A percentile compares a stretch with the other conserved stretches of the same genome.
Conservation (phyloP, 768 basidiomycete species). For the Pleurotus eryngii region DNA sequence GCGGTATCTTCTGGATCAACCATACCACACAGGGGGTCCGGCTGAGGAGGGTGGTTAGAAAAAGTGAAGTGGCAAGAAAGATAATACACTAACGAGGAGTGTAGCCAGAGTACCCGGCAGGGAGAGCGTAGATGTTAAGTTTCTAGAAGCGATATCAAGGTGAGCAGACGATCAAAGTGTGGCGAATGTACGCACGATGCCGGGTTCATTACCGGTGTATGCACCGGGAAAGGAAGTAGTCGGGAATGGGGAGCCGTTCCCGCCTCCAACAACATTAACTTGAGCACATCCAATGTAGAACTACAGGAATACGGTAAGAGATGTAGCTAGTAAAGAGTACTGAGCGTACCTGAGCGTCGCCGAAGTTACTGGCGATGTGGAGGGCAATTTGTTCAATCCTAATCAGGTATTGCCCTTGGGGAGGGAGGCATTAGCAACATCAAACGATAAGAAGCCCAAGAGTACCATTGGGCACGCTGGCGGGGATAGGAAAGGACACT, state of each 20-base stretch:
- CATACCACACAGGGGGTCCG: conserved; percentile 29
- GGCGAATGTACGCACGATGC: conserved; percentile 25
- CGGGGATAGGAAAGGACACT: conserved; percentile 32
- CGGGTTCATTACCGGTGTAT: conserved; percentile 29
- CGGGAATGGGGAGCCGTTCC: conserved; percentile 26
- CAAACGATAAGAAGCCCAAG: not conserved
- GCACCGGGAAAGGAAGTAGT: conserved; percentile 34
- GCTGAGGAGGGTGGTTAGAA: conserved; percentile 13
- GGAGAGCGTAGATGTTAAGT: conserved; percentile 27
- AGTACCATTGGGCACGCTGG: conserved; percentile 28
- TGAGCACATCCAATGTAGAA: conserved; percentile 36
- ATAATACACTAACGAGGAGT: conserved; percentile 25
- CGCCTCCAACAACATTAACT: conserved; percentile 31
- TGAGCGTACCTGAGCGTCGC: conserved; percentile 25
- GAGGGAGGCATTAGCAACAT: not conserved
- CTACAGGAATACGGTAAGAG: conserved; percentile 11
- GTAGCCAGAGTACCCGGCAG: conserved; percentile 27
- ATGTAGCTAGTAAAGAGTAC: not conserved
- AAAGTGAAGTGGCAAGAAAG: not conserved
- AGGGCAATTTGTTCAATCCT: conserved; percentile 36
- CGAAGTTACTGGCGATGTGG: conserved; percentile 23
- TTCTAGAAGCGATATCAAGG: not conserved
- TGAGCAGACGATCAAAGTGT: not conserved
- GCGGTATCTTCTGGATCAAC: conserved; percentile 10
- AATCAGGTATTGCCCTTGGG: conserved; percentile 23